Evolutionary conservation across 192 early-diverging fungal species (phyloP), one percentile per base, ranked within the genome.

Genomic region (Backusella australiensis): DNA sequence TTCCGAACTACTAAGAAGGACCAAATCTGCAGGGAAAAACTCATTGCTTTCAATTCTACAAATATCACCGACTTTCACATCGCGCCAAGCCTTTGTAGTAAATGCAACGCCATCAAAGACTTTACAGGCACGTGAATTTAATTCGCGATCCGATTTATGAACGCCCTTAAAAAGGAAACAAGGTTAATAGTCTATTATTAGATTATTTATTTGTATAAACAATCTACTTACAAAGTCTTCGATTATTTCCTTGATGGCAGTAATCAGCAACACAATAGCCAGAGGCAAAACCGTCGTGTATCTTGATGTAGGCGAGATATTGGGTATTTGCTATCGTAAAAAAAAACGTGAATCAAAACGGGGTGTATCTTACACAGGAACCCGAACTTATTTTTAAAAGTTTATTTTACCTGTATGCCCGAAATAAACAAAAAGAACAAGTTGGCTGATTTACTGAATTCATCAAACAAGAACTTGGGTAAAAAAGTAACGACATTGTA

Each of bases 361-460:
- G 35, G 15, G 35, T 32, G 32, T 32, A 32, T 32, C 32, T 41
- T 26, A 69, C 42, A 21, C 19, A 39, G 36, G 56, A 59, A 14
- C 32, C 32, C 32, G 2, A 32, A 32, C 32, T 32, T 32, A 32
- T 32, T 32, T 32, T 32, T 32, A 32, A 32, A 32, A 32, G 32
- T 32, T 32, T 32, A 32, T 32, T 32, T 29, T 86, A 94, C 93
- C 87, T 97, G 96, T 66, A 98, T 95, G 56, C 89, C 90, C 9
- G 94, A 95, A 15, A 95, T 99, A 82, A 99, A 97, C 85, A 99
- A 84, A 88, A 99, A 99, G 81, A 98, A 99, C 81, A 98, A 83
- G 86, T 99, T 99, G 49, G 98, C 98, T 83, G 98, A 97, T 85
- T 96, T 96, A 70, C 93, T 94, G 77, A 99, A 99, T 88, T 99